Percentiles rank a stretch among this genome's conserved stretches.
Evolutionary conservation across 2,329 filamentous ascomycete species (phyloP).

Genomic region (Phyllosticta citribraziliensis): DNA sequence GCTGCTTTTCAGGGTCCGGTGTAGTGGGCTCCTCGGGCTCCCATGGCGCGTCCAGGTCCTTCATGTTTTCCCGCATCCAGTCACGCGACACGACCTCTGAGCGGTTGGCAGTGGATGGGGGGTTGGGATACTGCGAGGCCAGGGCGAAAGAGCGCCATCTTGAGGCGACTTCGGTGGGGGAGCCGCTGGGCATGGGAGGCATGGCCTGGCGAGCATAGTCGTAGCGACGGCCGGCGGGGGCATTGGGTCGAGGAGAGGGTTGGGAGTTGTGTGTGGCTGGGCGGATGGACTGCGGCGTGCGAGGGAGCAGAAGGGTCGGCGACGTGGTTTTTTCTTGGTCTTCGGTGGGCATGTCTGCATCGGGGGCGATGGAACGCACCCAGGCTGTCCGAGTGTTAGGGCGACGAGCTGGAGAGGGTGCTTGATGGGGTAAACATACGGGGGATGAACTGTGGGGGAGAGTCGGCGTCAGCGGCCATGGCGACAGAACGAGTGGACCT

Average conservation of each 20-base stretch:
- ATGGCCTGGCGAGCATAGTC: conserved; percentile 29
- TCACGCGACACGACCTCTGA: conserved; percentile 30
- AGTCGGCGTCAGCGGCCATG: conserved; percentile 4
- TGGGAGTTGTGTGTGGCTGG: conserved; percentile 29
- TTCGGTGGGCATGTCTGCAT: conserved; percentile 16
- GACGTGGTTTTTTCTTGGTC: conserved; percentile 1
- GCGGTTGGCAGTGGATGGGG: conserved; percentile 22
- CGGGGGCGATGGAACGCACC: conserved; percentile 25
- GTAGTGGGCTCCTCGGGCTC: conserved; percentile 42
- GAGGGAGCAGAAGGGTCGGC: conserved; percentile 2
- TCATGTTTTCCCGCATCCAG: conserved; percentile 42
- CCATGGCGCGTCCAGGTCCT: conserved; percentile 41
- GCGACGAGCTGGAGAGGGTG: background rate
- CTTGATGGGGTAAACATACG: background rate
- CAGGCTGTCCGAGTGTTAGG: conserved; percentile 17
- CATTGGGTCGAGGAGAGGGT: conserved; percentile 28
- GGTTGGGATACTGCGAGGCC: conserved; percentile 18
- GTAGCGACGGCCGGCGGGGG: conserved; percentile 28
- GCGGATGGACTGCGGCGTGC: conserved; percentile 23
- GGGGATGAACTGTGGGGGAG: conserved; percentile 3
- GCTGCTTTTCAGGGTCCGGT: conserved; percentile 38
- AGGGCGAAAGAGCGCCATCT: conserved; percentile 31
- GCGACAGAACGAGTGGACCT: background rate
- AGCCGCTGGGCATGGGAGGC: conserved; percentile 26
- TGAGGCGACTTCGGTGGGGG: conserved; percentile 25